Evolutionary conservation across 78 protist species (phyloP), one percentile per base, ranked within the genome.

Genomic region (Trichosphaerium sp.): DNA sequence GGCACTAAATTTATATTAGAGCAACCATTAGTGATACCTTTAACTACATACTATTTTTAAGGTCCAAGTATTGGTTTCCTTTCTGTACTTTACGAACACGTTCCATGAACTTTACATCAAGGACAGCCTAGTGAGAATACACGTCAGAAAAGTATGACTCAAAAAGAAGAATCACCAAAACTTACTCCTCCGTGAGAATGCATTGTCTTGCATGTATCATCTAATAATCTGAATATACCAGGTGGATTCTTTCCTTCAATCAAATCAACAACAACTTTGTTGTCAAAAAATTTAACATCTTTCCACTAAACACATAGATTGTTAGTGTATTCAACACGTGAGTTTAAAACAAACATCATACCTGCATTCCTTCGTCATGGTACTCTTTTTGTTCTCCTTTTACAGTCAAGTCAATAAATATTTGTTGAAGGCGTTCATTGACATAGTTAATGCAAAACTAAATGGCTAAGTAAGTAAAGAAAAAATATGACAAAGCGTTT

Each of bases 371-470:
- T 73, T 92, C 96, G 7, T 75, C 49, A 34, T 62, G 85, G 67
- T 92, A 92, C 70, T 86, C 93, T 43, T 78, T 90, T 54, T 88
- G 93, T 41, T 90, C 93, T 64, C 51, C 74, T 59, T 84, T 84
- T 29, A 88, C 55, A 10, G 93, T 82, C 69, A 85, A 76, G 56
- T 88, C 88, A 69, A 75, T 82, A 65, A 91, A 91, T 62, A 86
- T 80, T 58, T 90, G 94, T 73, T 92, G 97, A 58, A 92, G 69
- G 63, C 82, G 80, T 73, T 92, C 97, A 62, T 92, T 90, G 48
- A 88, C 87, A 78, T 80, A 92, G 74, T 92, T 92, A 71, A 88
- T 88, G 69, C 87, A 79, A 23, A 88, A 74, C 68, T 88, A n/a
- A n/a, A n/a, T n/a, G n/a, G n/a, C n/a, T n/a, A n/a, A n/a, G n/a